phyloP scores from a whole-genome alignment of 495 filamentous ascomycete genomes.

The Aspergillus funiculosus region DNA sequence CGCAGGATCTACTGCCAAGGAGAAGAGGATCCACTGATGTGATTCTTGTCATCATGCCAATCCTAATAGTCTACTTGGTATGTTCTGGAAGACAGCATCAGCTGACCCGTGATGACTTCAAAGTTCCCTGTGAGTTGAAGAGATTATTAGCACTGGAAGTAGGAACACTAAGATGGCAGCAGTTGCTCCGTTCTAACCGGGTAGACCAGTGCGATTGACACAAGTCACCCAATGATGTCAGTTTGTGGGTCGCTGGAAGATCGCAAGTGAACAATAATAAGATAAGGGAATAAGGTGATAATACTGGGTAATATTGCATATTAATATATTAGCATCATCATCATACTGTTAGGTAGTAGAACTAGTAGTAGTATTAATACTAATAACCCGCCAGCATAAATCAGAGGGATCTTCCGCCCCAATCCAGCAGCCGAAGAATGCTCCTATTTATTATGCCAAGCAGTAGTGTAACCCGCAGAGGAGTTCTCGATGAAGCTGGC shows the following conservation, averaged over 20 bases:
- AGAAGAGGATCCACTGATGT: slow-evolving; percentile 12
- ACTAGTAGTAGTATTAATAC: too few species aligned
- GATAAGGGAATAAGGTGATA: too few species aligned
- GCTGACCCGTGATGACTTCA: not conserved
- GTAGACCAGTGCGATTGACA: not conserved
- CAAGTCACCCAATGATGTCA: slow-evolving; percentile 14
- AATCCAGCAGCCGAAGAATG: not conserved
- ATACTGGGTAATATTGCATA: too few species aligned
- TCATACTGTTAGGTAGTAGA: too few species aligned
- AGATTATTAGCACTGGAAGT: not conserved
- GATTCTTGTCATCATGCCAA: slow-evolving; percentile 12
- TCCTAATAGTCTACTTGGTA: not conserved
- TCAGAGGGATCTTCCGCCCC: not conserved
- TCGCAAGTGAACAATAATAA: not conserved
- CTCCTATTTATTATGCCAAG: slow-evolving; percentile 4
- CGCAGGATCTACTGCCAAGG: slow-evolving; percentile 16
- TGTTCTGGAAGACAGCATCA: not conserved
- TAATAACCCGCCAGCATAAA: not conserved
- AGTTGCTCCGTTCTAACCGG: too few species aligned
- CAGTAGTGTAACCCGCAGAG: slow-evolving; percentile 2
- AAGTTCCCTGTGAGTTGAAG: not conserved
- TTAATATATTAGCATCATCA: not conserved
- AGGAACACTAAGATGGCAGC: not conserved
- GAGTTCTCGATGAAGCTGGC: not conserved
- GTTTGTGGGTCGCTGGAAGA: slow-evolving; percentile 1